These are phyloP conservation scores for Elasticomyces elasticus DNA, from an alignment of 495 filamentous ascomycete genomes.

Conservation along the genomic window DNA sequence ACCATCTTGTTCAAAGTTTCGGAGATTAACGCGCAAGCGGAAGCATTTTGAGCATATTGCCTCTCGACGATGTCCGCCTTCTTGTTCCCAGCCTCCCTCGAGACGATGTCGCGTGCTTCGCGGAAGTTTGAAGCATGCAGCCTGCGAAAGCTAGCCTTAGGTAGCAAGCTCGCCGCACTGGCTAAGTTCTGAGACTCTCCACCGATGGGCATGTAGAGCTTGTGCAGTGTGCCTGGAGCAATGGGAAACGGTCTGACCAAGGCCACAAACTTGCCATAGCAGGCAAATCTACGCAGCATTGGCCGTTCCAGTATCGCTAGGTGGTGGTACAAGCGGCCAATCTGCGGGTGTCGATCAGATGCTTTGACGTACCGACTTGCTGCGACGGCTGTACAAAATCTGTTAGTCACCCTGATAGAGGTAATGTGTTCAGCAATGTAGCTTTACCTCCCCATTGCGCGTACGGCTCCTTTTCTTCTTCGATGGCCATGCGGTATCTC, in stretches of 20 bases:
- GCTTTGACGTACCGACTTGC: conserved; percentile 74
- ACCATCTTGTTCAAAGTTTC: too few relatives aligned
- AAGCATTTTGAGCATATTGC: too few relatives aligned
- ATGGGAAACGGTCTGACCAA: conserved; percentile 30
- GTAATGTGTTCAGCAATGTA: conserved; percentile 86
- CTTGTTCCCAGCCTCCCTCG: too few relatives aligned
- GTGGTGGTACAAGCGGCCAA: conserved; percentile 76
- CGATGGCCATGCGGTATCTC: conserved; percentile 66
- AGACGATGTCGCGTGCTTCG: background rate
- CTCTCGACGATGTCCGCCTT: too few relatives aligned
- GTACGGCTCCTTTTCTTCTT: conserved; percentile 61
- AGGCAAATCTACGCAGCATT: conserved; percentile 65
- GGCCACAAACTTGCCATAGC: conserved; percentile 42
- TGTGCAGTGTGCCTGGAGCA: too few relatives aligned
- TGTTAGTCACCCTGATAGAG: conserved; percentile 66
- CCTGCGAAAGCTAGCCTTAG: conserved; percentile 48
- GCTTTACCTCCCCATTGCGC: conserved; percentile 60
- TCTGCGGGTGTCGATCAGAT: conserved; percentile 55
- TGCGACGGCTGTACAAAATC: conserved; percentile 69
- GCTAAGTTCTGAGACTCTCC: conserved; percentile 32
- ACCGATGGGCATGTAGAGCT: too few relatives aligned
- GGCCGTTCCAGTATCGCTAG: conserved; percentile 73
- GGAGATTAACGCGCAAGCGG: too few relatives aligned
- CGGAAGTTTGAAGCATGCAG: conserved; percentile 48
- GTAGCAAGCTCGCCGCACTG: conserved; percentile 31